Evolutionary conservation across 169 alveolate species (phyloP).

Genomic region (Hammondia hammondi): DNA sequence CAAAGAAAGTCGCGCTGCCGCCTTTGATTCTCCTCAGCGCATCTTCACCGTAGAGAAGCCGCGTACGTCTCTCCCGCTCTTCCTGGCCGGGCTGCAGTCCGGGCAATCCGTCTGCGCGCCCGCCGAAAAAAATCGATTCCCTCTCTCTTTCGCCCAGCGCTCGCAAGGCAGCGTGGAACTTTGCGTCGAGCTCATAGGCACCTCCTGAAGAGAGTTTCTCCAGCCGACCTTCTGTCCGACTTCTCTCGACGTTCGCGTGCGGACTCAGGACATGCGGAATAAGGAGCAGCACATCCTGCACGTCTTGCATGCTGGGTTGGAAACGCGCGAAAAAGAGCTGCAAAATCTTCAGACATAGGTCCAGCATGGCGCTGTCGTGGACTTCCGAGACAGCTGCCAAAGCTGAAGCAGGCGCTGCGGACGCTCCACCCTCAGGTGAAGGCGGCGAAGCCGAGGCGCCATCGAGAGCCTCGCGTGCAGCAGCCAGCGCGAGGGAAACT

Average conservation of each 20-base stretch:
- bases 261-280: conserved; percentile 19
- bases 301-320: conserved; percentile 10
- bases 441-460: background rate
- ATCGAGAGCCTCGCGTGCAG: background rate
- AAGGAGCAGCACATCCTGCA: background rate
- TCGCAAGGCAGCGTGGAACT: conserved; percentile 32
- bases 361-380: background rate
- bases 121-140: background rate
- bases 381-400: background rate
- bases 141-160: background rate
- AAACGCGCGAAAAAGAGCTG: conserved; percentile 1
- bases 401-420: background rate
- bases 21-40: background rate
- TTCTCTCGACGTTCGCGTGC: background rate
- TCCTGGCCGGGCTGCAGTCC: background rate
- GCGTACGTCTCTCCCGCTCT: background rate
- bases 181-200: conserved; percentile 42
- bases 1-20: background rate
- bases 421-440: background rate
- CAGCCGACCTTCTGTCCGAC: background rate
- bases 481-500: background rate
- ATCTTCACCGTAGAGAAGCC: background rate
- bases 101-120: background rate
- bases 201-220: background rate
- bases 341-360: background rate